Evolutionary conservation across 2,329 filamentous ascomycete genomes (phyloP), one percentile per base, ranked within the genome.

Genomic region (Incumbomyces delicatus): DNA sequence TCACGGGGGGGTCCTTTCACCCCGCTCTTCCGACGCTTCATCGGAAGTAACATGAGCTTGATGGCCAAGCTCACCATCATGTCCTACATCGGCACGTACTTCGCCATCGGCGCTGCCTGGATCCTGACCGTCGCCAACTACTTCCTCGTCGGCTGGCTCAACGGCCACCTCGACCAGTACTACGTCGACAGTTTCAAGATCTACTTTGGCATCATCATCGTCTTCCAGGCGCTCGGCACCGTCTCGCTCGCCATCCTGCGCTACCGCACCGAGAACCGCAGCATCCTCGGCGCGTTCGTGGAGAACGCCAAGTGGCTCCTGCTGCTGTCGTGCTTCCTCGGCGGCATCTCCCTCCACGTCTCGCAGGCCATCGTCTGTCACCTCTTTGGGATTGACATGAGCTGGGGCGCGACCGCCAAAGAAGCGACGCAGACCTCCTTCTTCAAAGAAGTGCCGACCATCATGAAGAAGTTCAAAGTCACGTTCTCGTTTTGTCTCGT

Each of bases 381-480:
- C 69, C 86, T 92, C 77, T 85, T 92, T 62, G 80, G 85, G 67
- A 80, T 90, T 60, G 76, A 58, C 66, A 90, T 92, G 82, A 78
- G 77, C 2, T 92, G 87, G 87, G 86, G 86, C 42, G 80, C 86
- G 1, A 94, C 87, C 0, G 77, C 81, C 34, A 94, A 94, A 67
- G 87, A 94, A 52, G 49, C 63, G 57, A 48, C 61, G 58, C 81
- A 83, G 59, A 82, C 83, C 20, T 85, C 87, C 64, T 94, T 94
- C 67, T 90, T 89, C 67, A 83, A 86, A 50, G 87, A 92, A 61
- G 77, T 89, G 14, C 83, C 83, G 30, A 84, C 83, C 61, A 84
- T 94, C 34, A 63, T 90, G 42, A 83, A 81, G 66, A 81, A 78
- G 64, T 90, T 90, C 73, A 88, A 83, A 69, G 85, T 63, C 29